Evolutionary conservation across 2,329 filamentous ascomycete genomes (phyloP).

Genomic region (Epichloe festucae): DNA sequence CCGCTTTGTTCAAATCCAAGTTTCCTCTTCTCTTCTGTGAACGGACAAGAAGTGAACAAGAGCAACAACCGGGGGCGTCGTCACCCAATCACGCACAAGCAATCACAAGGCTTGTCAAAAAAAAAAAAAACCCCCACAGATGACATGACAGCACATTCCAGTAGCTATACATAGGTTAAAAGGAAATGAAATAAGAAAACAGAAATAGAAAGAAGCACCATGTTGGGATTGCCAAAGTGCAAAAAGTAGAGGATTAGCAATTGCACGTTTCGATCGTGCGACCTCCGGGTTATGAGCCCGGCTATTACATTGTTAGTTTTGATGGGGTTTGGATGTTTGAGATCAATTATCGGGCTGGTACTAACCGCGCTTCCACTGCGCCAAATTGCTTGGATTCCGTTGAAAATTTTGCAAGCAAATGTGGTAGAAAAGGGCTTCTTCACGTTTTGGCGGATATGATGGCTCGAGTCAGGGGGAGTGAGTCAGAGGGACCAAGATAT

Average conservation of each 20-base stretch:
- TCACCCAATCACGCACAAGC: no score
- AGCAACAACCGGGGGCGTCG: no score
- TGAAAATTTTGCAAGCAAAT: neutral
- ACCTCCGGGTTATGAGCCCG: conserved; percentile 3
- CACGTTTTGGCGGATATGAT: no score
- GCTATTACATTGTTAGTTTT: neutral
- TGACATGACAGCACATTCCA: no score
- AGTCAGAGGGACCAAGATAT: no score
- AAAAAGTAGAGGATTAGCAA: neutral
- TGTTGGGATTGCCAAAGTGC: neutral
- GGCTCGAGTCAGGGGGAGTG: no score
- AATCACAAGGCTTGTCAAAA: no score
- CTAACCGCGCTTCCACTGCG: conserved; percentile 3
- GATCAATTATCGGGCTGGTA: fast-evolving
- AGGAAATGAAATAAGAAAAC: neutral
- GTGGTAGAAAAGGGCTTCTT: neutral
- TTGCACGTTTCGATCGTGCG: conserved; percentile 4
- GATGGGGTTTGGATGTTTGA: no score
- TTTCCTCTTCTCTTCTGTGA: no score
- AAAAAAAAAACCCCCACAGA: no score
- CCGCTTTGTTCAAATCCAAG: no score
- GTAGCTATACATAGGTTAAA: neutral
- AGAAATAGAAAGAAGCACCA: neutral
- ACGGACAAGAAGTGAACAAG: no score
- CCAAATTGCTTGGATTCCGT: neutral